Base-by-base conservation (phyloP, 768 basidiomycete species). In the Megacollybia marginata region DNA sequence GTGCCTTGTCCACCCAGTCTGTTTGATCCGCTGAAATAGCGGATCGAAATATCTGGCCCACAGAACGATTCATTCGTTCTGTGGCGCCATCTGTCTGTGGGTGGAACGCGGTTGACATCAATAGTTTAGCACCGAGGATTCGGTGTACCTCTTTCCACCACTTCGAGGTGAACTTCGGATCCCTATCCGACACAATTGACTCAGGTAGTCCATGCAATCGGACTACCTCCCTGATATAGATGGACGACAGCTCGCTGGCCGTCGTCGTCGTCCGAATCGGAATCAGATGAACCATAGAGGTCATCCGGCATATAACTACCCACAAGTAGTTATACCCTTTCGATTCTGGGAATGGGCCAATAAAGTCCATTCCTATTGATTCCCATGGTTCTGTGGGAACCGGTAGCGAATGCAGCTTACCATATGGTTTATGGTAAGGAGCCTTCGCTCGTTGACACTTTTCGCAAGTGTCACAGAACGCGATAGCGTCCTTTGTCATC, bases 1-100 rank as follows among this genome's bases (percentile, higher is more conserved):
- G 58, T 3, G 49, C 8, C 12, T 47, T 46, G 5, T 42, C 35
- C 11, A 52, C 42, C 59, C 60, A 62, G 36, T 62, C 52, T 1
- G 19, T 40, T 38, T 60, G 59, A 42, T 60, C 42, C 0, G 57
- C 47, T 3, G 13, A 4, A 1, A 60, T 44, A 9, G 44, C 33
- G 0, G 49, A 9, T 1, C 55, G 28, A 12, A 62, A 47, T 9
- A 40, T 40, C 18, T 40, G 38, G 4, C 18, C 18, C 8, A 40
- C 18, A 3, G 38, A 40, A 40, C 38, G 38, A 40, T 4, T 40
- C 15, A 13, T 15, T 40, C 38, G 18, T 40, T 40, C 38, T 4
- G 38, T 40, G 5, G 18, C 2, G 3, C 38, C 38, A 18, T 40
- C 38, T 8, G 8, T 40, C 8, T 40, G 38, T 5, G 38, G 38